These are phyloP conservation scores for Cajanus cajan DNA, from an alignment of 306 rosid genomes.

Conservation along the genomic window DNA sequence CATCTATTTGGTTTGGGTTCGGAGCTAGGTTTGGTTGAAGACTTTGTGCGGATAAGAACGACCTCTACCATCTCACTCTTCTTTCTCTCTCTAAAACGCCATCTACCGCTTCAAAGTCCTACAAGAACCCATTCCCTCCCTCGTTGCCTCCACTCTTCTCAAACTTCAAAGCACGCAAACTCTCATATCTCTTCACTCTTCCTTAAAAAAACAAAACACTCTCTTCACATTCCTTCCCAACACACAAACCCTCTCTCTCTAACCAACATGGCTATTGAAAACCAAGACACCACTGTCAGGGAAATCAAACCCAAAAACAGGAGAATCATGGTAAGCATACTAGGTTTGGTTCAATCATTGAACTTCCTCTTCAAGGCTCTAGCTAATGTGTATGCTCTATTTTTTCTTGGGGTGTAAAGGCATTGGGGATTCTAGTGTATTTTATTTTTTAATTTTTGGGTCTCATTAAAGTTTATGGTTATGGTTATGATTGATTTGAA, in stretches of 20 bases:
- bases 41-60: conserved; percentile 95
- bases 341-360: conserved; percentile 7
- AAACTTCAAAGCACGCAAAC: conserved; percentile 1
- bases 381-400: background rate
- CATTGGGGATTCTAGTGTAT: background rate
- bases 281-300: conserved; percentile 70
- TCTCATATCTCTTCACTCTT: background rate
- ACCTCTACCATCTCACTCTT: conserved; percentile 28
- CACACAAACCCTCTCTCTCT: background rate
- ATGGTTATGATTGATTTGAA: background rate
- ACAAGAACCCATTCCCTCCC: conserved; percentile 76
- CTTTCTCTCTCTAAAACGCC: conserved; percentile 42
- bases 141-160: conserved; percentile 46
- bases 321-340: conserved; percentile 71
- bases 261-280: conserved; percentile 81
- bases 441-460: background rate
- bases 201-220: background rate
- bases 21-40: conserved; percentile 61
- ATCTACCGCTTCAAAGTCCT: conserved; percentile 64
- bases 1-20: conserved; percentile 50
- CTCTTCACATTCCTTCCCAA: conserved; percentile 10
- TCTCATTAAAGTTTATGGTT: background rate
- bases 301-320: conserved; percentile 92
- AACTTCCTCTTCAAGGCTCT: background rate
- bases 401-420: background rate